Conservation (phyloP, 108 stramenopile genomes). For the Mayamaea pseudoterrestris region DNA sequence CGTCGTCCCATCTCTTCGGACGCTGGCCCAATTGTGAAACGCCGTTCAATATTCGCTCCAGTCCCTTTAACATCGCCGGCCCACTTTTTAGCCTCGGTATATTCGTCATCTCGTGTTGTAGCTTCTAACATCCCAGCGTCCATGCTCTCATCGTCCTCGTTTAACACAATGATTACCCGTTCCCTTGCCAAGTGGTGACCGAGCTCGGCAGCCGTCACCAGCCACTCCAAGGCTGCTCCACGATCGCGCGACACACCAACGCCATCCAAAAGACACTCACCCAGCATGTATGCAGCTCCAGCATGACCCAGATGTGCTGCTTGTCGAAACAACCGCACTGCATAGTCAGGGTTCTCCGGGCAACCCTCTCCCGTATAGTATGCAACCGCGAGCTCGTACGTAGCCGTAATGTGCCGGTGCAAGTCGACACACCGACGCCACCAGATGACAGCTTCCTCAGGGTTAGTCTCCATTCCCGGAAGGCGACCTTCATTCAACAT, state of each 20-base stretch:
- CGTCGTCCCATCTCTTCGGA: too few species aligned
- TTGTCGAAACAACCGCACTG: constrained; percentile 21
- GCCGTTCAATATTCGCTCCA: constrained; percentile 12
- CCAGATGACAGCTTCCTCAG: constrained; percentile 31
- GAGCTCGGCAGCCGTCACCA: constrained; percentile 37
- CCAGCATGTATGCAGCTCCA: constrained; percentile 54
- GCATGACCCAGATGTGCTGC: constrained; percentile 41
- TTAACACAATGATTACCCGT: constrained; percentile 41
- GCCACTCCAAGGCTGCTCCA: constrained; percentile 39
- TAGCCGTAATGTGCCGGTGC: constrained; percentile 24
- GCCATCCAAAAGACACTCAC: constrained; percentile 50
- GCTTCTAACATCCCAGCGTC: background rate
- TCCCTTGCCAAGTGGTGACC: constrained; percentile 50
- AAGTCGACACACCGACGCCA: constrained; percentile 18
- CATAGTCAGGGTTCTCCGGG: constrained; percentile 30
- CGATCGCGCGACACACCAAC: constrained; percentile 29
- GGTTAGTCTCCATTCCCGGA: constrained; percentile 25
- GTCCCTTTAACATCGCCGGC: constrained; percentile 16
- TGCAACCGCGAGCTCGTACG: constrained; percentile 43
- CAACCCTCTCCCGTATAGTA: constrained; percentile 43
- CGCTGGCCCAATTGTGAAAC: constrained; percentile 28
- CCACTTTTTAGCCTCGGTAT: constrained; percentile 14
- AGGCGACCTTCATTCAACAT: constrained; percentile 38
- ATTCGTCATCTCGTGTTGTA: background rate
- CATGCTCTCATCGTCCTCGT: constrained; percentile 14